Base-by-base conservation (phyloP, 1,139 yeast species). In the Debaryomyces sp. region DNA sequence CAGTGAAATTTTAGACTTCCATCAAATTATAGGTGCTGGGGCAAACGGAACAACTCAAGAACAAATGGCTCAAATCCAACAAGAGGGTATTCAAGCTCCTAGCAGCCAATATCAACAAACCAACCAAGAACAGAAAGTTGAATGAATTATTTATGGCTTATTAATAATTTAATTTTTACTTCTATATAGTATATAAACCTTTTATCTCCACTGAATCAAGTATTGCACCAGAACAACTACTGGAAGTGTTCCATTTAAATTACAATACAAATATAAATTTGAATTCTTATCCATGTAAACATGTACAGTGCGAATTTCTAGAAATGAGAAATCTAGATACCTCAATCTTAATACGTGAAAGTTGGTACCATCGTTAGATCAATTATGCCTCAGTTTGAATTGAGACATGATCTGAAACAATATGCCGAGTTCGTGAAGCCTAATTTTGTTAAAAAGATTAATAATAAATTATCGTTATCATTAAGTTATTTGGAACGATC, bases 1-100 rank as follows among this genome's bases (percentile, higher is more conserved):
- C 70, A 87, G 96, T 45, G 99, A 94, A 71, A 94, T 94, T 54
- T 77, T 94, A 57, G 98, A 92, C 67, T 94, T 92, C 79, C 99
- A 94, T 71, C 90, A 87, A 64, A 85, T 84, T 48, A 89, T 82
- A 44, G 77, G 76, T 27, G 60, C 53, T 42, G 53, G 53, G 9
- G 45, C 51, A 30, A 44, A 34, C 29, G 50, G 51, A 7, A 51
- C 59, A 3, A 66, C 62, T 46, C 66, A 59, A 44, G 69, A 65
- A 23, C 67, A 67, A 46, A 50, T 67, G 44, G 62, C 66, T 36
- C 69, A 68, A 45, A 62, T 66, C 43, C 69, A 66, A 49, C 69
- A 66, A 46, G 68, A 66, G 45, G 70, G 70, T 15, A 66, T 64
- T 42, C 70, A 63, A 49, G 67, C 68, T 17, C 68, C 64, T 12